Conservation (phyloP, 1,284 basidiomycete species). For the Sporisorium sorghi region DNA sequence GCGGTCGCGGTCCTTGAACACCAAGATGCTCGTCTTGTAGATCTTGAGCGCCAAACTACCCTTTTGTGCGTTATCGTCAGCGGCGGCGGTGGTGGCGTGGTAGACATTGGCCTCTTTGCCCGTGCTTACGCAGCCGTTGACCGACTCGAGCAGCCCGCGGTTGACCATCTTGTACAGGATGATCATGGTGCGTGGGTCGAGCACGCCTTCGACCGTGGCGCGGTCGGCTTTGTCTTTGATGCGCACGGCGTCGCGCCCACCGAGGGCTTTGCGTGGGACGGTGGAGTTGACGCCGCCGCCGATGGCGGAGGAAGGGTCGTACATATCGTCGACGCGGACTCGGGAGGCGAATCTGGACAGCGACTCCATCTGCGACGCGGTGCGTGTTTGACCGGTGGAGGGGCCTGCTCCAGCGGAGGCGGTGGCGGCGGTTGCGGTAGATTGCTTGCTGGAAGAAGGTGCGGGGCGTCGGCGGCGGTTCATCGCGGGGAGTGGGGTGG, state of each 20-base stretch:
- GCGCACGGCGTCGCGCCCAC: constrained; percentile 48
- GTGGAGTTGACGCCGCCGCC: constrained; percentile 61
- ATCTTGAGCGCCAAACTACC: constrained; percentile 81
- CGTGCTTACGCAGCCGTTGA: constrained; percentile 66
- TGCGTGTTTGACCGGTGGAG: constrained; percentile 35
- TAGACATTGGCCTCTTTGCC: constrained; percentile 69
- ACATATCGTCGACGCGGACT: constrained; percentile 55
- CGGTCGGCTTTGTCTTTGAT: constrained; percentile 68
- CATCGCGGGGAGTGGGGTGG: constrained; percentile 51
- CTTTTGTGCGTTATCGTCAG: constrained; percentile 5
- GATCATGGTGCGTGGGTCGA: constrained; percentile 66
- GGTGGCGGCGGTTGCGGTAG: constrained; percentile 4
- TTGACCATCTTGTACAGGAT: constrained; percentile 68
- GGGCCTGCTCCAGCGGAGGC: too few species aligned
- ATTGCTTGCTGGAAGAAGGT: constrained; percentile 7
- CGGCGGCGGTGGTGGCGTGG: constrained; percentile 58
- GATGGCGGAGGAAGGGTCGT: constrained; percentile 63
- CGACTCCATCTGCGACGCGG: constrained; percentile 60
- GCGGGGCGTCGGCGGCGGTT: constrained; percentile 43
- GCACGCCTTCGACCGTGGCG: constrained; percentile 66
- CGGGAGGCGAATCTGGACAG: constrained; percentile 62
- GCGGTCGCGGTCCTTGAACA: constrained; percentile 95
- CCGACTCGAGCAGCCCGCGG: constrained; percentile 54
- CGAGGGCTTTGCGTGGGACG: constrained; percentile 65
- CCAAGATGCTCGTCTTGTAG: constrained; percentile 96